Conservation (phyloP, 495 filamentous ascomycete species). For the Lepidopterella palustris region DNA sequence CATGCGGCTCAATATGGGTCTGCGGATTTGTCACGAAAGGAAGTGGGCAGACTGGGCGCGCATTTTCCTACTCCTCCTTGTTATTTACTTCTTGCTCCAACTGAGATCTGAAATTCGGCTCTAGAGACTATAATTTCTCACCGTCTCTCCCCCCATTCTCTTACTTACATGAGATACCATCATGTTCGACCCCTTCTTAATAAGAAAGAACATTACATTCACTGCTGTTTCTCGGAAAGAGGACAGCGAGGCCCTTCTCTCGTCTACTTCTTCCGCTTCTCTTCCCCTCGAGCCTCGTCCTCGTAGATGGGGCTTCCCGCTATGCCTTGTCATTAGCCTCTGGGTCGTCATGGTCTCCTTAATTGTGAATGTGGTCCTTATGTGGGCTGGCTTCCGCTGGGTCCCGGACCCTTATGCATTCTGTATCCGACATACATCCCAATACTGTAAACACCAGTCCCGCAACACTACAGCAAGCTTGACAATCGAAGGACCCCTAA, state of each 20-base stretch:
- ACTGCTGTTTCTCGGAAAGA: not conserved
- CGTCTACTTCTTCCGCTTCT: not conserved
- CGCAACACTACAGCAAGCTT: not conserved
- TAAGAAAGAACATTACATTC: not conserved
- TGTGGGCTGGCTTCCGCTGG: not conserved
- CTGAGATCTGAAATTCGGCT: no score
- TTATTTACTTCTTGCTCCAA: no score
- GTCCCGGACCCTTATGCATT: slow-evolving; percentile 10
- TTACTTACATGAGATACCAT: not conserved
- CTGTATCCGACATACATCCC: slow-evolving; percentile 20
- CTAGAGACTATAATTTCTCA: no score
- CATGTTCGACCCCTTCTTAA: slow-evolving; percentile 5
- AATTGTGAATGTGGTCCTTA: not conserved
- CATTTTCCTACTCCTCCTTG: no score
- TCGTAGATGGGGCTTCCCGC: not conserved
- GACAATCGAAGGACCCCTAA: no score
- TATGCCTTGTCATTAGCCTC: not conserved
- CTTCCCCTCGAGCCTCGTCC: no score
- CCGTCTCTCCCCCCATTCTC: not conserved
- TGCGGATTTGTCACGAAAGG: no score
- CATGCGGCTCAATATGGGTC: no score
- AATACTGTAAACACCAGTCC: slow-evolving; percentile 12
- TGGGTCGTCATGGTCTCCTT: not conserved
- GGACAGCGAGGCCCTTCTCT: slow-evolving; percentile 8
- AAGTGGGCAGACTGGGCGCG: no score